Conservation (phyloP, 257 asterid genomes). For the Ilex aquifolium region DNA sequence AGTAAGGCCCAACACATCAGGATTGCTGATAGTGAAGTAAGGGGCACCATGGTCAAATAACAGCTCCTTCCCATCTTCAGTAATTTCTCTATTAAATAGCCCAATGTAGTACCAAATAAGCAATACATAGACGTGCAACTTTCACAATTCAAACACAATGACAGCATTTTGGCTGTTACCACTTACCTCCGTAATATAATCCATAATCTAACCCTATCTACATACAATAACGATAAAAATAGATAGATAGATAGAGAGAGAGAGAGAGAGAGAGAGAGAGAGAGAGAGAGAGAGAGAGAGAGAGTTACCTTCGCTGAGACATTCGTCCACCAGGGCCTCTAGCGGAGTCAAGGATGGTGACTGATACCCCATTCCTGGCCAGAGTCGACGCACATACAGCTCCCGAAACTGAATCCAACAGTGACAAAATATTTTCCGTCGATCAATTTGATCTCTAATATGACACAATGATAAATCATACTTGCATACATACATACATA, state of each 20-base stretch:
- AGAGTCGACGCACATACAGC: conserved; percentile 81
- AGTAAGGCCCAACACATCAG: conserved; percentile 57
- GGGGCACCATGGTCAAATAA: conserved; percentile 85
- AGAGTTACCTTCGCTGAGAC: conserved; percentile 74
- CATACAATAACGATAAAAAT: not conserved
- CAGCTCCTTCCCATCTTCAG: conserved; percentile 80
- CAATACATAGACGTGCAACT: not conserved
- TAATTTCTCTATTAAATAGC: conserved; percentile 39
- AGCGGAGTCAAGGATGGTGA: conserved; percentile 74
- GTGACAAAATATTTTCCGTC: too few relatives aligned
- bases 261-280: not conserved
- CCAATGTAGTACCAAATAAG: not conserved
- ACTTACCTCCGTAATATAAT: too few relatives aligned
- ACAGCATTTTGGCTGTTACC: too few relatives aligned
- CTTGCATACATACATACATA: not conserved
- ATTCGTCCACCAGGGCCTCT: conserved; percentile 97
- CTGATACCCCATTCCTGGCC: conserved; percentile 73
- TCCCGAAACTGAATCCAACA: conserved; percentile 66
- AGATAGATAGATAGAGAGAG: not conserved
- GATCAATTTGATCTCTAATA: too few relatives aligned
- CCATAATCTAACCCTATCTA: too few relatives aligned
- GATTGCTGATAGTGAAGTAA: conserved; percentile 49
- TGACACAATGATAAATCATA: not conserved
- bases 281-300: not conserved
- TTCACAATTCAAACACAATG: too few relatives aligned